Percentiles rank a stretch among this genome's conserved stretches.
Evolutionary conservation across 306 rosid genomes (phyloP).

Genomic region (Cyclanthera cordifolia): DNA sequence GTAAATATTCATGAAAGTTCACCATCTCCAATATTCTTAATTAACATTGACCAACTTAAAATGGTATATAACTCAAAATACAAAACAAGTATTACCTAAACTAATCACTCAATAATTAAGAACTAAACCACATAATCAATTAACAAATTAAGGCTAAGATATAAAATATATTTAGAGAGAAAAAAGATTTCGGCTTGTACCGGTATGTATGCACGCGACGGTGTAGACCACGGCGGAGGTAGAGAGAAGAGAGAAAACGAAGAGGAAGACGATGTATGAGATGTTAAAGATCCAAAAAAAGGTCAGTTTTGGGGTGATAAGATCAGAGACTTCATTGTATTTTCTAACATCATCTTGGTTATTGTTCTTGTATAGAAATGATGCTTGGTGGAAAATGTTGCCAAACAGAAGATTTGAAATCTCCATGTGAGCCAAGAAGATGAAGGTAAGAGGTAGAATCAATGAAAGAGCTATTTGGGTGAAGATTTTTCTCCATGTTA

Average conservation of each 20-base stretch:
- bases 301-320: conserved; percentile 9
- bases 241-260: conserved; percentile 24
- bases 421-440: conserved; percentile 22
- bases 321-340: not conserved
- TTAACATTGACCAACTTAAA: too few relatives aligned
- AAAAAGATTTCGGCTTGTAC: too few relatives aligned
- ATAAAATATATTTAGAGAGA: too few relatives aligned
- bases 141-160: too few relatives aligned
- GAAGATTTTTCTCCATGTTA: conserved; percentile 23
- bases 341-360: not conserved
- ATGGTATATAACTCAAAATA: too few relatives aligned
- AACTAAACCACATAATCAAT: too few relatives aligned
- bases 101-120: too few relatives aligned
- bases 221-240: conserved; percentile 27
- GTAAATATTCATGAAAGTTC: too few relatives aligned
- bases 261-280: conserved; percentile 19
- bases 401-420: conserved; percentile 18
- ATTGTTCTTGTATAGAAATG: not conserved
- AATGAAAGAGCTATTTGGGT: conserved; percentile 21
- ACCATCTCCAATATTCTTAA: too few relatives aligned
- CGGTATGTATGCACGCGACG: conserved; percentile 18
- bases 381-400: not conserved
- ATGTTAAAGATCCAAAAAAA: conserved; percentile 24
- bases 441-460: conserved; percentile 22
- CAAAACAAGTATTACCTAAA: too few relatives aligned